A percentile compares a stretch with the other conserved stretches of the same genome.
phyloP scores from a whole-genome alignment of 805 yeast species.

The Hanseniaspora osmophila region DNA sequence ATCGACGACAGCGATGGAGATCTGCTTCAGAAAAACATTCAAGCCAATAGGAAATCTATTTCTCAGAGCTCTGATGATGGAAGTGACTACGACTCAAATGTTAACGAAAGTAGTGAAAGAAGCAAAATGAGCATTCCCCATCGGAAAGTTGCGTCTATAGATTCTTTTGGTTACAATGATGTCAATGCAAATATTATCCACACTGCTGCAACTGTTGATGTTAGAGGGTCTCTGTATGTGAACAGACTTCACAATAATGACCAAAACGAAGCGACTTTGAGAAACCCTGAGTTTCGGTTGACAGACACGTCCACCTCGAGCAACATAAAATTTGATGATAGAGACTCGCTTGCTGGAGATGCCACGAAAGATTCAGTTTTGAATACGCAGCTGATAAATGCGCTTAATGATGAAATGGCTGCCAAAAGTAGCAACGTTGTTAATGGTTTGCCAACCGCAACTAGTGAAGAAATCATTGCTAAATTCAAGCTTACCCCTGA shows the following conservation, averaged over 20 bases:
- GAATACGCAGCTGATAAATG: not conserved
- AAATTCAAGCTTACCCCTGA: slow-evolving; percentile 20
- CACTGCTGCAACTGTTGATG: slow-evolving; percentile 18
- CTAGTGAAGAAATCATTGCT: slow-evolving; percentile 22
- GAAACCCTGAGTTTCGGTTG: too few species aligned
- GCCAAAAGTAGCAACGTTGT: not conserved
- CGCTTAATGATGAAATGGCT: slow-evolving; percentile 4
- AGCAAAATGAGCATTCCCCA: too few species aligned
- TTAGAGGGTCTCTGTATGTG: slow-evolving; percentile 20
- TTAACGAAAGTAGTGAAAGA: too few species aligned
- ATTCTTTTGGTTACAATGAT: not conserved
- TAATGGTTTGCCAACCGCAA: slow-evolving; percentile 15
- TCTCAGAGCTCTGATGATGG: too few species aligned
- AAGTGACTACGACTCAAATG: too few species aligned
- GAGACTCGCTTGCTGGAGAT: not conserved
- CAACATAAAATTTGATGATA: not conserved
- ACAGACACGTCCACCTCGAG: not conserved
- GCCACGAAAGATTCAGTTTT: not conserved
- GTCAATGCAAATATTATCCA: slow-evolving; percentile 11
- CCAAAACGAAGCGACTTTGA: not conserved
- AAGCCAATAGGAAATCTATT: too few species aligned
- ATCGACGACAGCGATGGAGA: not conserved
- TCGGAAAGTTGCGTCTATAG: not conserved
- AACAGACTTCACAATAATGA: slow-evolving; percentile 6
- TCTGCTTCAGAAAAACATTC: too few species aligned